These are phyloP conservation scores for Solioccasus polychromus DNA, from an alignment of 768 basidiomycete genomes.

Conservation along the genomic window DNA sequence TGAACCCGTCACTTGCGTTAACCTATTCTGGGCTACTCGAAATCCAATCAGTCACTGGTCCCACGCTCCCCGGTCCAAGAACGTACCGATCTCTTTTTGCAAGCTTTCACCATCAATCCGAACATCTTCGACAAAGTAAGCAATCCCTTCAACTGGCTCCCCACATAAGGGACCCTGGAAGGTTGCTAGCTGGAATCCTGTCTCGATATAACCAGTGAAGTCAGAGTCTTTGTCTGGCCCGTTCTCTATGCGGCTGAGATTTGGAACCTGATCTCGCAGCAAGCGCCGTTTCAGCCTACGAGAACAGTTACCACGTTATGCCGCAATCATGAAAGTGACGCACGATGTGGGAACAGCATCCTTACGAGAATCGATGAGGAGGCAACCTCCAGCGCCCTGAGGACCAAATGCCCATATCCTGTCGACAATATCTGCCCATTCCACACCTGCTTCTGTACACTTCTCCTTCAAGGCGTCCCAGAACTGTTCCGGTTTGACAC, in stretches of 20 bases:
- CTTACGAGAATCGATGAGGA: slow-evolving; percentile 74
- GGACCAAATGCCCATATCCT: slow-evolving; percentile 92
- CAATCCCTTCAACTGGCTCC: slow-evolving; percentile 92
- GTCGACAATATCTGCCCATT: slow-evolving; percentile 75
- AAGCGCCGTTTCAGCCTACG: slow-evolving; percentile 53
- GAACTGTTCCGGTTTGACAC: slow-evolving; percentile 71
- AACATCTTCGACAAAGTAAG: slow-evolving; percentile 82
- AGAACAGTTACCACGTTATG: slow-evolving; percentile 5
- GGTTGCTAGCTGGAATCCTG: slow-evolving; percentile 92
- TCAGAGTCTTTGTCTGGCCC: slow-evolving; percentile 42
- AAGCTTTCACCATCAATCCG: slow-evolving; percentile 57
- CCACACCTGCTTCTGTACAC: slow-evolving; percentile 63
- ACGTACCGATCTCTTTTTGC: slow-evolving; percentile 64
- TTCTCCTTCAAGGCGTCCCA: slow-evolving; percentile 68
- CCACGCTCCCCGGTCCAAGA: slow-evolving; percentile 2
- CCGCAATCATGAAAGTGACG: slow-evolving; percentile 29
- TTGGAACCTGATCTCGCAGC: slow-evolving; percentile 34
- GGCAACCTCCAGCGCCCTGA: slow-evolving; percentile 77
- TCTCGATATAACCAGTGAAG: slow-evolving; percentile 83
- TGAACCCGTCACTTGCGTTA: slow-evolving; percentile 86
- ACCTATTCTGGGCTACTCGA: slow-evolving; percentile 65
- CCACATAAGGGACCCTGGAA: slow-evolving; percentile 94
- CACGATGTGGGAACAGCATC: slow-evolving; percentile 51
- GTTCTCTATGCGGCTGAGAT: slow-evolving; percentile 31
- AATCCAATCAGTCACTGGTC: slow-evolving; percentile 11